Percentiles rank a stretch among this genome's conserved stretches.
phyloP scores from a whole-genome alignment of 2,329 filamentous ascomycete genomes.

The Pyricularia grisea region DNA sequence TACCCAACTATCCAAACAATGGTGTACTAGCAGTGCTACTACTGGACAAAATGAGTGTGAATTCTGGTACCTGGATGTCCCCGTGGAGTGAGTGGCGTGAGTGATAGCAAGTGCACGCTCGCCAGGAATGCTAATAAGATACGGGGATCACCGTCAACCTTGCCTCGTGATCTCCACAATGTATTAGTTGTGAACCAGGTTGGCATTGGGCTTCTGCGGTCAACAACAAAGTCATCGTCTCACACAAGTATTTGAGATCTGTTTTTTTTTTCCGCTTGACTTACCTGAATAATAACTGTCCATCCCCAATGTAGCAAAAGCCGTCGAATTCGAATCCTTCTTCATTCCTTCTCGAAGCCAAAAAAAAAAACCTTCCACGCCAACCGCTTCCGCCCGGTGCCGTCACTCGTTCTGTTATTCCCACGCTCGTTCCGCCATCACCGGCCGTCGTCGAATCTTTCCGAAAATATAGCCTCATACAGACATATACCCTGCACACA shows the following conservation, averaged over 20 bases:
- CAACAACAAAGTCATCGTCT: not conserved
- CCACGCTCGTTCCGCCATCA: not conserved
- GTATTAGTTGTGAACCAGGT: not conserved
- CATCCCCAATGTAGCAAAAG: not conserved
- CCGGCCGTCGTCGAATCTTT: not conserved
- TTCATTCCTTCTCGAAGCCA: not conserved
- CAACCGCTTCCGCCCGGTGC: not conserved
- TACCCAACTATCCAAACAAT: not conserved
- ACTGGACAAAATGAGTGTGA: not conserved
- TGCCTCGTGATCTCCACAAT: not conserved
- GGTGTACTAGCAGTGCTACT: not conserved
- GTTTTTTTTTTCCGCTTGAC: not conserved
- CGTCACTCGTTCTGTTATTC: not conserved
- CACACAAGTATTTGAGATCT: not conserved
- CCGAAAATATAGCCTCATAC: not conserved
- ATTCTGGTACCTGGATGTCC: not conserved
- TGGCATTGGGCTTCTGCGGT: not conserved
- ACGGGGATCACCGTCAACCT: not conserved
- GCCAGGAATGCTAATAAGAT: not conserved
- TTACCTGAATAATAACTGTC: not conserved
- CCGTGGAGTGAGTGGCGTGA: not conserved
- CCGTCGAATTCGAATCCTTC: not conserved
- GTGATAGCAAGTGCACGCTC: not conserved
- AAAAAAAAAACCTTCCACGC: not conserved
- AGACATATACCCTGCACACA: not conserved